Base-by-base conservation (phyloP, 768 basidiomycete species). In the Asterophora parasitica region DNA sequence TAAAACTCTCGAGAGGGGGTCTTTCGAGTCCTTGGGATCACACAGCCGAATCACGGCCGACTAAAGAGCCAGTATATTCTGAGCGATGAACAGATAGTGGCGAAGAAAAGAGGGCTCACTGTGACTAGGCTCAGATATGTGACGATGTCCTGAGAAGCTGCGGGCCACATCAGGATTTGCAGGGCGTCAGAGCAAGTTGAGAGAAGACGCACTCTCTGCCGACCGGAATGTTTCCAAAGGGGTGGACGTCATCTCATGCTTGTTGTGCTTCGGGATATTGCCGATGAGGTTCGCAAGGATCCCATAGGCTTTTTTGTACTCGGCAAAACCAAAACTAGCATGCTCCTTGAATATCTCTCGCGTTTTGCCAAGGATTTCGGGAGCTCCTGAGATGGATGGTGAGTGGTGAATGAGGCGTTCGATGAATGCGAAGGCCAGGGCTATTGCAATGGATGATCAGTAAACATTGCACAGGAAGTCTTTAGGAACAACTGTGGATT, bases 51-150 rank as follows among this genome's bases (percentile, higher is more conserved):
- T 86, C 64, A 90, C 81, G 2, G 91, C 84, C 0, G 90, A 88
- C 55, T 75, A 30, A 16, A 37, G 23, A 37, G 23, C 33, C 36
- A 36, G 46, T 42, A 34, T 26, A 31, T 6, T 3, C 6, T 15
- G 23, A 32, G 37, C 48, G 1, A 6, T n/a, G 11, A 28, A 27
- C 15, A 34, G 15, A 35, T 31, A 2, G 15, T 9, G 2, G 33
- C 38, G n/a, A 15, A 3, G 12, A 7, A 46, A 3, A 34, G 20
- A 28, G 44, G 42, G 16, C 71, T 23, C 40, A 75, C 77, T 4
- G 94, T 88, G 15, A 93, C 65, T 47, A 94, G 72, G 37, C 94
- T 79, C 55, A 97, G 74, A 62, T 83, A 92, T 52, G 84, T 77
- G 16, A 90, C 84, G 60, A 91, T 80, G 17, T n/a, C n/a, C n/a